These are phyloP conservation scores for Nemania serpens DNA, from an alignment of 2,329 filamentous ascomycete genomes.

Conservation along the genomic window DNA sequence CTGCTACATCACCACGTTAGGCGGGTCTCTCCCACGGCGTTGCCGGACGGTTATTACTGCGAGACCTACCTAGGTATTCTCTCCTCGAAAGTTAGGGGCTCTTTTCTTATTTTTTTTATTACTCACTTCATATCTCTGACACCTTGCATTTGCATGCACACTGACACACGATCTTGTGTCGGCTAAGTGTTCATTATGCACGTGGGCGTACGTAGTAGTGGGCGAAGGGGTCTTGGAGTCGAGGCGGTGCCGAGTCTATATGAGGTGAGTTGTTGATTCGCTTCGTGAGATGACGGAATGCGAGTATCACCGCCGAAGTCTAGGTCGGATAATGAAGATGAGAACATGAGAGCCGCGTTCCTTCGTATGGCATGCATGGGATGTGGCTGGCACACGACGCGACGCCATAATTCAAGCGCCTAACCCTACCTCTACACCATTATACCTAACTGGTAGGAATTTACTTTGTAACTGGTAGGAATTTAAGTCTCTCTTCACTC, in stretches of 20 bases:
- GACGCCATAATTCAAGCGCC: too few species aligned
- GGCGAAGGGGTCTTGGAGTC: background rate
- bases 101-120: background rate
- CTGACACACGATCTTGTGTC: background rate
- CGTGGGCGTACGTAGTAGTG: background rate
- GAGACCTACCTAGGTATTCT: background rate
- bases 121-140: background rate
- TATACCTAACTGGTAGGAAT: too few species aligned
- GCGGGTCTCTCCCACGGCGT: conserved; percentile 18
- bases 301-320: conserved; percentile 7
- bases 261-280: conserved; percentile 1
- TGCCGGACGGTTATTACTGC: conserved; percentile 17
- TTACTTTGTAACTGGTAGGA: too few species aligned
- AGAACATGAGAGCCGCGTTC: too few species aligned
- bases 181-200: too few species aligned
- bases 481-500: background rate
- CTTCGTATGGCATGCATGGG: too few species aligned
- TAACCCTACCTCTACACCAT: too few species aligned
- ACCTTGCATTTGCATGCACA: background rate
- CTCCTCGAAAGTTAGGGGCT: conserved; percentile 14
- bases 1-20: background rate
- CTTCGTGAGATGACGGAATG: too few species aligned
- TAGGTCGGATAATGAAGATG: background rate
- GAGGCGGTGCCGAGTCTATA: background rate
- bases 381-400: too few species aligned